phyloP scores from a whole-genome alignment of 192 early-diverging fungal species.

The Coemansia sp. region DNA sequence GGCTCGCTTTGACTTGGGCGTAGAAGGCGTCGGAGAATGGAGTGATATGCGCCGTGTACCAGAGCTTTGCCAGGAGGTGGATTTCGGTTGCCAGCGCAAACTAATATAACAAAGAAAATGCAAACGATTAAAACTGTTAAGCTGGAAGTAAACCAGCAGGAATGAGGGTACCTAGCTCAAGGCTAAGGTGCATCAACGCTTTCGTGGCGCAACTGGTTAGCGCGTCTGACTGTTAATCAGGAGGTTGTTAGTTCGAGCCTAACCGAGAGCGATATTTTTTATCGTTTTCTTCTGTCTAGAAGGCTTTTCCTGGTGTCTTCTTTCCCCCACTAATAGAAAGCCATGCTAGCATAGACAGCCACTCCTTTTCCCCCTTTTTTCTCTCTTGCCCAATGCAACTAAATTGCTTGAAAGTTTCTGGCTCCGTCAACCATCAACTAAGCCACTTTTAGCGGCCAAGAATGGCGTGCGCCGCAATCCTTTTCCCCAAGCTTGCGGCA shows the following conservation, averaged over 20 bases:
- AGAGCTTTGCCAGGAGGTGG: too few relatives aligned
- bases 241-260: constrained; percentile 44
- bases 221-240: constrained; percentile 50
- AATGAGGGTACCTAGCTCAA: not conserved
- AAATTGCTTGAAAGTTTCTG: not conserved
- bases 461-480: not conserved
- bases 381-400: not conserved
- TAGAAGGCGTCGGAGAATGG: too few relatives aligned
- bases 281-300: too few relatives aligned
- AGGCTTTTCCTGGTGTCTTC: too few relatives aligned
- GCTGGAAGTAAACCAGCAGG: not conserved
- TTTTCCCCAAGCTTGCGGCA: constrained; percentile 5
- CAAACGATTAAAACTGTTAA: not conserved
- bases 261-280: constrained; percentile 19
- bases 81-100: not conserved
- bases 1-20: too few relatives aligned
- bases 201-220: constrained; percentile 42
- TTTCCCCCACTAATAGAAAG: too few relatives aligned
- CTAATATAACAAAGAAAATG: not conserved
- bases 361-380: not conserved
- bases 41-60: too few relatives aligned
- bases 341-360: not conserved
- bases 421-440: not conserved
- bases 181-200: not conserved
- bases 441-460: not conserved